Conservation (phyloP, 2,329 filamentous ascomycete genomes). For the Macrophomina phaseolina region DNA sequence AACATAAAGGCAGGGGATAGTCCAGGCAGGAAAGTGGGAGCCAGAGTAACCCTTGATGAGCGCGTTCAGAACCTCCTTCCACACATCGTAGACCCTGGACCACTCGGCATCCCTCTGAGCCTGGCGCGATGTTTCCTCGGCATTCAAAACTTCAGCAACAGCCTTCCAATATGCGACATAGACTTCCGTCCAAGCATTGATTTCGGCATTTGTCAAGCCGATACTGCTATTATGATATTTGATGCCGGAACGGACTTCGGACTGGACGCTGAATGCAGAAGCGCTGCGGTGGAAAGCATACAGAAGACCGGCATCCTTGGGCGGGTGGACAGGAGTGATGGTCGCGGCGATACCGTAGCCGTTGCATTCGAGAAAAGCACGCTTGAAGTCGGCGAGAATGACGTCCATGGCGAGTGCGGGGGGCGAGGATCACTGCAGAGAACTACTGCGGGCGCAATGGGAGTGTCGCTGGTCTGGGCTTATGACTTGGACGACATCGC, state of each 20-base stretch:
- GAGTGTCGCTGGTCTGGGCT: neutral
- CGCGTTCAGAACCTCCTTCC: conserved; percentile 81
- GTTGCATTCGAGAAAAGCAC: conserved; percentile 66
- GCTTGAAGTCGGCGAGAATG: conserved; percentile 74
- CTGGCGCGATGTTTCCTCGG: conserved; percentile 60
- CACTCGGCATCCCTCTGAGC: conserved; percentile 65
- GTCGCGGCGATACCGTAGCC: conserved; percentile 77
- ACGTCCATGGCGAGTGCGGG: conserved; percentile 9
- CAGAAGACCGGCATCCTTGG: conserved; percentile 68
- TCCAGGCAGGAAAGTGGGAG: conserved; percentile 83
- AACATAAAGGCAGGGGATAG: conserved; percentile 86
- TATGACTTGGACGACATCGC: neutral
- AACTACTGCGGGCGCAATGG: neutral
- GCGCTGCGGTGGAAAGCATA: conserved; percentile 74
- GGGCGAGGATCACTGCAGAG: conserved; percentile 2
- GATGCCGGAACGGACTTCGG: conserved; percentile 73
- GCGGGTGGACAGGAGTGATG: conserved; percentile 72
- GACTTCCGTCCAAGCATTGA: conserved; percentile 84
- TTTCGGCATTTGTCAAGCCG: conserved; percentile 69
- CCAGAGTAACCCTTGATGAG: conserved; percentile 83
- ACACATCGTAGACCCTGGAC: conserved; percentile 82
- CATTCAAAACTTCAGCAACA: conserved; percentile 72
- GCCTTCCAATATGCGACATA: conserved; percentile 86
- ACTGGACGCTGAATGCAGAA: conserved; percentile 68
- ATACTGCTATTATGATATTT: conserved; percentile 58